Evolutionary conservation across 1,284 basidiomycete species (phyloP), one percentile per base, ranked within the genome.

Genomic region (Pseudozyma sp.): DNA sequence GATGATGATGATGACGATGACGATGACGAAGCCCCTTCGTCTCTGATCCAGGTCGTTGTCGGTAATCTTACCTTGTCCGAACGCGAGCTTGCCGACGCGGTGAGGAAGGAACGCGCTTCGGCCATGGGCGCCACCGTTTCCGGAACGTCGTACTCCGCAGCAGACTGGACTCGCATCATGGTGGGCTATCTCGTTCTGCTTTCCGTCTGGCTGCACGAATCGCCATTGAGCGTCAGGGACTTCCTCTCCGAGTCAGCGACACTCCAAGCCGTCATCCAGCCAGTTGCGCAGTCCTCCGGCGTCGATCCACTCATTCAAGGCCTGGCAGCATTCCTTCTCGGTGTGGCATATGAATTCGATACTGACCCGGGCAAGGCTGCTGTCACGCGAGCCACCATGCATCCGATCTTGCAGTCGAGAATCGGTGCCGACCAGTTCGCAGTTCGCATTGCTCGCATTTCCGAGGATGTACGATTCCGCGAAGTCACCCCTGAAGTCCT

Each of bases 161-260:
- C 77, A 8, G 79, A 79, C 62, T 98, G 95, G 94, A 93, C 94
- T 72, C 88, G 94, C 65, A 87, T 97, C 63, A 91, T 95, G 81
- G 90, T 93, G 6, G 92, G 91, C 1, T 96, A 97, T 84, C 87
- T 98, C 45, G 89, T 90, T 43, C 86, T 97, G 50, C 87, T 99
- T 19, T 89, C 90, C 16, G 92, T 93, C 57, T 99, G 96, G 96
- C 87, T 97, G n/a, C 97, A 95, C 94, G 95, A 98, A 78, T 94
- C 95, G 73, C 91, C 94, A 0, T 89, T 88, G 57, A 91, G 92
- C 0, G 94, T 97, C 49, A 89, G 91, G 59, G 95, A 94, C 84
- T 95, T 98, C 83, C 87, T 99, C 64, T 91, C 93, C 57, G 89
- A 90, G 81, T 92, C 93, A 11, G 93, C 94, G 13, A 95, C 95